Conservation (phyloP, 2,329 filamentous ascomycete genomes). For the Elsinoe batatas region DNA sequence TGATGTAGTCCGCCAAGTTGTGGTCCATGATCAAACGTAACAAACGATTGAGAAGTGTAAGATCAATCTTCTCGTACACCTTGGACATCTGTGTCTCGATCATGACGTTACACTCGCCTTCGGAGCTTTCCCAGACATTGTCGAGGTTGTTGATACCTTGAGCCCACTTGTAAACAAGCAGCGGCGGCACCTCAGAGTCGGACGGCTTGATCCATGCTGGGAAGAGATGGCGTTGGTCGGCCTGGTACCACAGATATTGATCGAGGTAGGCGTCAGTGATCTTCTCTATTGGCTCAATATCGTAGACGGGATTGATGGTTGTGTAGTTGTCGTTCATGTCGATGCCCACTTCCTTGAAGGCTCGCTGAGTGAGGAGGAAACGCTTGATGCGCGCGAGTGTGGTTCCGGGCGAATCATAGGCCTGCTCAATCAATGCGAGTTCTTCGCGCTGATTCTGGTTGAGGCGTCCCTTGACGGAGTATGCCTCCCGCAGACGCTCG, state of each 20-base stretch:
- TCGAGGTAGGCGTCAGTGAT: slow-evolving; percentile 98
- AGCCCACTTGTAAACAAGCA: slow-evolving; percentile 96
- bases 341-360: slow-evolving; percentile 98
- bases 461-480: slow-evolving; percentile 91
- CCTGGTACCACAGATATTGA: slow-evolving; percentile 98
- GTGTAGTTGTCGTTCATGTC: slow-evolving; percentile 99
- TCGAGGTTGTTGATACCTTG: slow-evolving; percentile 98
- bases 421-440: slow-evolving; percentile 91
- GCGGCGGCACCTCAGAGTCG: slow-evolving; percentile 89
- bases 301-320: slow-evolving; percentile 97
- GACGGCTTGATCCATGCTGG: slow-evolving; percentile 99
- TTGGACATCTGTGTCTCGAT: slow-evolving; percentile 98
- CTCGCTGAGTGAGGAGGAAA: slow-evolving; percentile 89
- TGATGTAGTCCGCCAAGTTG: slow-evolving; percentile 98
- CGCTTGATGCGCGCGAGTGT: slow-evolving; percentile 94
- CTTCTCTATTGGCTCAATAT: slow-evolving; percentile 98
- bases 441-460: slow-evolving; percentile 98
- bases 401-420: slow-evolving; percentile 94
- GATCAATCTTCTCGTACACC: slow-evolving; percentile 97
- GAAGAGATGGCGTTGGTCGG: slow-evolving; percentile 92
- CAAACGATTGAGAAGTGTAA: slow-evolving; percentile 88
- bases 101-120: slow-evolving; percentile 97
- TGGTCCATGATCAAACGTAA: slow-evolving; percentile 97
- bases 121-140: slow-evolving; percentile 85
- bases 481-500: slow-evolving; percentile 85